Conservation (phyloP, 768 basidiomycete species). For the Coprinopsis cinerea region DNA sequence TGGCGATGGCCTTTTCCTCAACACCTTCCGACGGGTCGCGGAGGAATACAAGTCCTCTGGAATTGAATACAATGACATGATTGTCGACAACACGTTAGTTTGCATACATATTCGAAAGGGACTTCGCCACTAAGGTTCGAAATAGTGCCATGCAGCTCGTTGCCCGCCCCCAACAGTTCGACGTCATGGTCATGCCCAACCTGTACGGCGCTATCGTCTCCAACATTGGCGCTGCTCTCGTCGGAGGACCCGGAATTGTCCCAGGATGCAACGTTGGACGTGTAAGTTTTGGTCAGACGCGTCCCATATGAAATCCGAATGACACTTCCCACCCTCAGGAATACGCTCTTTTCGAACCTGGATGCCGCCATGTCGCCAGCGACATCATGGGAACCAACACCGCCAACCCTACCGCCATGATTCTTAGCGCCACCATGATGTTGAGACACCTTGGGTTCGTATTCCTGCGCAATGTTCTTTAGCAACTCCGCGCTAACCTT, state of each 20-base stretch:
- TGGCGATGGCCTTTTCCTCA: slow-evolving; percentile 97
- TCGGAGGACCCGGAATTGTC: slow-evolving; percentile 96
- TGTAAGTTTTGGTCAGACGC: slow-evolving; percentile 33
- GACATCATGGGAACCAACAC: slow-evolving; percentile 96
- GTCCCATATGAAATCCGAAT: too few species aligned
- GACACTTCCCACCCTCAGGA: slow-evolving; percentile 52
- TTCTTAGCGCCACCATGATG: slow-evolving; percentile 97
- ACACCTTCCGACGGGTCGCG: slow-evolving; percentile 93
- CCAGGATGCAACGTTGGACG: slow-evolving; percentile 97
- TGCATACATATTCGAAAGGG: background rate
- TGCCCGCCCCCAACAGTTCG: slow-evolving; percentile 91
- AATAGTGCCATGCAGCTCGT: slow-evolving; percentile 98
- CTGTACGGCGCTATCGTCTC: slow-evolving; percentile 95
- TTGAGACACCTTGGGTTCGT: slow-evolving; percentile 89
- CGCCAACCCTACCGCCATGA: slow-evolving; percentile 96
- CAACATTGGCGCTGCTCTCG: slow-evolving; percentile 97
- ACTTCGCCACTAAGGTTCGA: slow-evolving; percentile 1
- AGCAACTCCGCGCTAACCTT: slow-evolving; percentile 4
- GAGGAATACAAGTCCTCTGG: slow-evolving; percentile 94
- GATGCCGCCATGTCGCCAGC: slow-evolving; percentile 91
- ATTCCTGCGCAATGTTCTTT: slow-evolving; percentile 4
- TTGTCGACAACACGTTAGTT: slow-evolving; percentile 93
- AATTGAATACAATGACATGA: slow-evolving; percentile 95
- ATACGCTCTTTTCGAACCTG: slow-evolving; percentile 97
- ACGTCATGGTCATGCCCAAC: slow-evolving; percentile 99